Conservation (phyloP, 257 asterid genomes). For the Cruciata laevipes region DNA sequence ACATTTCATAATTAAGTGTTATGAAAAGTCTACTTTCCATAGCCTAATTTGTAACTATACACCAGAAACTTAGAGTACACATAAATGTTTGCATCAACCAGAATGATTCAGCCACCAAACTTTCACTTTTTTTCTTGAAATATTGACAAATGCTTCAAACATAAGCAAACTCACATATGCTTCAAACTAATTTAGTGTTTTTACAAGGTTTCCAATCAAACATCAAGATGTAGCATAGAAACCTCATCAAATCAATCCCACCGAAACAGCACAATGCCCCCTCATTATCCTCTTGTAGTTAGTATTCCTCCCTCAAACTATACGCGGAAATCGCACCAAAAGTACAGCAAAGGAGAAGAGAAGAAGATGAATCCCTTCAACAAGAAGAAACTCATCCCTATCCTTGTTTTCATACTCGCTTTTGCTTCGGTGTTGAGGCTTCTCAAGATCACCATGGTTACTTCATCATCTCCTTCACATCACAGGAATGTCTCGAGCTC, state of each 20-base stretch:
- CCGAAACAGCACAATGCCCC: constrained; percentile 53
- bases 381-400: constrained; percentile 42
- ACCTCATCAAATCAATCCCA: neutral
- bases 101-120: constrained; percentile 15
- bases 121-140: neutral
- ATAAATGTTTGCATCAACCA: constrained; percentile 1
- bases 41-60: too few species aligned
- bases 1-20: too few species aligned
- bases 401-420: constrained; percentile 48
- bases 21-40: too few species aligned
- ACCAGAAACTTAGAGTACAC: constrained; percentile 6
- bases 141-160: constrained; percentile 35
- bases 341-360: constrained; percentile 1
- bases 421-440: constrained; percentile 53
- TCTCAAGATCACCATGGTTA: constrained; percentile 40
- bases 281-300: constrained; percentile 29
- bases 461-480: constrained; percentile 31
- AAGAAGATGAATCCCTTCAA: constrained; percentile 47
- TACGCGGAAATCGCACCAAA: constrained; percentile 5
- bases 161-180: constrained; percentile 35
- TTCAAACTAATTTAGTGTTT: constrained; percentile 6
- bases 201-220: neutral
- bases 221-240: constrained; percentile 12
- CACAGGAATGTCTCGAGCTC: neutral
- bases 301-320: constrained; percentile 29